Base-by-base conservation (phyloP, 306 rosid genomes). In the Cucurbita ficifolia region DNA sequence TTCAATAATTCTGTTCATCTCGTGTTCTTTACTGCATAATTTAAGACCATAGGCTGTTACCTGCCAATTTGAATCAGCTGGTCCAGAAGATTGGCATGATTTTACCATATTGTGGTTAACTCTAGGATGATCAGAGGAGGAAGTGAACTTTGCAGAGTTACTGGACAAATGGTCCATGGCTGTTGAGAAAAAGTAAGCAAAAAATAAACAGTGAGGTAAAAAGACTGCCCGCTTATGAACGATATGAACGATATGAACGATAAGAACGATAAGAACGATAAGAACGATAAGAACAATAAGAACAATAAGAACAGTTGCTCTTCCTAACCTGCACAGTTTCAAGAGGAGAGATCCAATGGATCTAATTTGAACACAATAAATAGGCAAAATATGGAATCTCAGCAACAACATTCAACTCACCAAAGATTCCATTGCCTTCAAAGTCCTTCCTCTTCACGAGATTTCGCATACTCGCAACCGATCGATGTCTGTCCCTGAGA, bases 371-470 rank as follows among this genome's bases (percentile, higher is more conserved):
- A 43, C 52, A 65, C 72, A 40, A 43, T 29, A 65, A 65, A 42
- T 19, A 65, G 51, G 49, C 48, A 62, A 38, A 36, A 62, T n/a
- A n/a, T n/a, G n/a, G n/a, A n/a, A n/a, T 3, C 10, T 65, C 72
- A 19, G 73, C 53, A 79, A 18, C 78, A 80, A 59, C 11, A 57
- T 76, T 83, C 57, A 83, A 86, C 98, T 89, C 91, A 92, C 98
- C 98, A 58, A 78, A 73, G 81, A 87, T 83, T 80, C 96, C 96
- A 82, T 90, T 92, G 55, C 85, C 69, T 79, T 85, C 91, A 10
- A 80, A 29, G 77, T 88, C 85, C 86, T 84, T 92, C 78, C 98
- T 82, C 80, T 92, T 92, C 88, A 83, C 84, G 79, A 57, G 77
- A 79, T 80, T 88, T 79, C 78, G 84, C 49, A 76, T 83, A 18